Base-by-base conservation (phyloP, 1,284 basidiomycete genomes). In the Prillingera fragicola region DNA sequence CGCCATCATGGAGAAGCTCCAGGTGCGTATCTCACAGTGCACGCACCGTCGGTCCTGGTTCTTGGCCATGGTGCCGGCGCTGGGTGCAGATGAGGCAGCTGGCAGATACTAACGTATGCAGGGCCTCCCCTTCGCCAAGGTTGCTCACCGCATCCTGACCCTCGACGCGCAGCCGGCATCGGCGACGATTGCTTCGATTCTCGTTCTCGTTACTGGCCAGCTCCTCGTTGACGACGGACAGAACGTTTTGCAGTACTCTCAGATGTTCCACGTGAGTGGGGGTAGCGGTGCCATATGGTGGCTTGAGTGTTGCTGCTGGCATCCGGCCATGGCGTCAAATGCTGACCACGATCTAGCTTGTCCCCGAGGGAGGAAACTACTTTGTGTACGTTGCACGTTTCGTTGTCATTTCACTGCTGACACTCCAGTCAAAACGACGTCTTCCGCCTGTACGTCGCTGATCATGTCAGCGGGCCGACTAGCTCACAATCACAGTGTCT, bases 111-210 rank as follows among this genome's bases (percentile, higher is more conserved):
- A 44, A 41, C 33, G 8, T 18, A n/a, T n/a, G 41, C 64, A 96
- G 89, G 61, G 62, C 39, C 77, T 97, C 29, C 87, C 89, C 4
- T 95, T 97, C 75, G 32, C 71, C 40, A 84, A 81, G 59, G 89
- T 97, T 32, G 73, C 75, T 55, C 94, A 96, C 79, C 81, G 82
- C 50, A 78, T 96, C 58, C 76, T 80, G 19, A 96, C 90, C 6
- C 74, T 83, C 45, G 92, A 97, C 69, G 86, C 83, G 12, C 94
- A 97, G 70, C 92, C 92, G 6, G 87, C 89, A 2, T 80, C 80
- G 5, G 70, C 74, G 0, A 65, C 72, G 15, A 68, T 79, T 12
- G 77, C 81, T 8, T 82, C 80, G 54, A 71, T 97, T 52, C 74
- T 95, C 45, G 88, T 97, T 45, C 82, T 83, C 63, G 88, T 97